Evolutionary conservation across 2,329 filamentous ascomycete species (phyloP).

Genomic region (Piedraia hortae): DNA sequence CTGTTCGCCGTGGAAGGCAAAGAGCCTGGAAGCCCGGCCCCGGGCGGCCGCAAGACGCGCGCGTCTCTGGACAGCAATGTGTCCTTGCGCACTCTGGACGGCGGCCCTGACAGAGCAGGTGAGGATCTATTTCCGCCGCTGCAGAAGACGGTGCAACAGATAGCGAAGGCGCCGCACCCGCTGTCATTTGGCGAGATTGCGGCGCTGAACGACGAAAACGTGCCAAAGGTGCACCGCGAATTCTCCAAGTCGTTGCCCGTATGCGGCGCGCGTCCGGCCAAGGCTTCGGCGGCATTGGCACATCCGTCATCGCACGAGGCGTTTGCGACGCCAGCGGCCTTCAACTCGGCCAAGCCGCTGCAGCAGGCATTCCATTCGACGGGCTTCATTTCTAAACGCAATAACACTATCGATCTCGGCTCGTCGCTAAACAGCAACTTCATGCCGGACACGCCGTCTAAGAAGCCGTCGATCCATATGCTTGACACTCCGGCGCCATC

Average conservation of each 20-base stretch:
- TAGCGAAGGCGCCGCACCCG: conserved; percentile 36
- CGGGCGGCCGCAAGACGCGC: conserved; percentile 24
- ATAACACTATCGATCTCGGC: conserved; percentile 43
- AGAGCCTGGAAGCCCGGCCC: conserved; percentile 8
- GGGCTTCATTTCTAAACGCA: conserved; percentile 81
- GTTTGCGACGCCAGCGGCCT: conserved; percentile 49
- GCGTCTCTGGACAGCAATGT: conserved; percentile 57
- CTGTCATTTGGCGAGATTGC: conserved; percentile 37
- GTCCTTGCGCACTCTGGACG: conserved; percentile 36
- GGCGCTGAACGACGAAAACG: conserved; percentile 13
- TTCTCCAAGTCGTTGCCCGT: conserved; percentile 55
- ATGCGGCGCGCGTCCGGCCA: conserved; percentile 31
- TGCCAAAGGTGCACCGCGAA: conserved; percentile 23
- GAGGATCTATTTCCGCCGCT: conserved; percentile 14
- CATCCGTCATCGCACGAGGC: conserved; percentile 18
- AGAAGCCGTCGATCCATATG: conserved; percentile 56
- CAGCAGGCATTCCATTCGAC: conserved; percentile 82
- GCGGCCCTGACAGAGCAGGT: conserved; percentile 41
- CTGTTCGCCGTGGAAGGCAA: conserved; percentile 13
- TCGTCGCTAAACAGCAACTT: conserved; percentile 27
- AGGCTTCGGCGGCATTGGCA: conserved; percentile 4
- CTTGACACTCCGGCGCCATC: conserved; percentile 29
- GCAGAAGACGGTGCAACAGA: conserved; percentile 10
- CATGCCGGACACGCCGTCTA: conserved; percentile 90
- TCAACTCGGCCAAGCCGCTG: conserved; percentile 48